Base-by-base conservation (phyloP, 2,329 filamentous ascomycete genomes). In the Hortaea werneckii region DNA sequence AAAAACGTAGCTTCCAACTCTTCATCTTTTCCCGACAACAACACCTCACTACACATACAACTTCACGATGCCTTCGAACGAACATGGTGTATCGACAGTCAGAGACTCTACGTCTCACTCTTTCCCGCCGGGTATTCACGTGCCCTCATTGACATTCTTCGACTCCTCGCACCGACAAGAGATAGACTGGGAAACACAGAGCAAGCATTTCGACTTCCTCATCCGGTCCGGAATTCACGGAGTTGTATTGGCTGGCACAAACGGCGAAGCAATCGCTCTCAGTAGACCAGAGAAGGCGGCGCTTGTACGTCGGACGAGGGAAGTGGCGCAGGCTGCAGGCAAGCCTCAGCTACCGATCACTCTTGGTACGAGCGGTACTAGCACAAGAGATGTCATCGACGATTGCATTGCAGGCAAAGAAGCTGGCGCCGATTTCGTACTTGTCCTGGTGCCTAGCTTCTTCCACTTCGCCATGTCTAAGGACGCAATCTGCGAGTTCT, bases 91-190 rank as follows among this genome's bases (percentile, higher is more conserved):
- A 9, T 29, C 26, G 20, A 20, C 20, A 10, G 26, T 11, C 11
- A n/a, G 12, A 30, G 20, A 12, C 30, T n/a, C 34, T 13, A 29
- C 29, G 38, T 13, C 29, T 5, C 34, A n/a, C 37, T 30, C 67
- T 5, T 72, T 67, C 51, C 71, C 74, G 29, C 67, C 69, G 1
- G 75, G 75, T 4, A 73, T 79, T 41, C 76, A 79, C 50, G 75
- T 74, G n/a, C 76, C 75, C 1, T 71, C 67, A 13, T 57, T 79
- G 54, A 79, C 76, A 3, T 79, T 70, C 67, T 79, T 79, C 58
- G 62, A 65, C 40, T 62, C 68, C 46, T 67, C 71, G 47, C 54
- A 58, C 28, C 61, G 54, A 4, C 76, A 79, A 54, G 72, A 75
- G 37, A 73, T 79, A 35, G 74, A 79, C 54, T 79, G 75, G 76